Evolutionary conservation across 1,139 yeast species (phyloP).

Genomic region (Diutina ranongensis): DNA sequence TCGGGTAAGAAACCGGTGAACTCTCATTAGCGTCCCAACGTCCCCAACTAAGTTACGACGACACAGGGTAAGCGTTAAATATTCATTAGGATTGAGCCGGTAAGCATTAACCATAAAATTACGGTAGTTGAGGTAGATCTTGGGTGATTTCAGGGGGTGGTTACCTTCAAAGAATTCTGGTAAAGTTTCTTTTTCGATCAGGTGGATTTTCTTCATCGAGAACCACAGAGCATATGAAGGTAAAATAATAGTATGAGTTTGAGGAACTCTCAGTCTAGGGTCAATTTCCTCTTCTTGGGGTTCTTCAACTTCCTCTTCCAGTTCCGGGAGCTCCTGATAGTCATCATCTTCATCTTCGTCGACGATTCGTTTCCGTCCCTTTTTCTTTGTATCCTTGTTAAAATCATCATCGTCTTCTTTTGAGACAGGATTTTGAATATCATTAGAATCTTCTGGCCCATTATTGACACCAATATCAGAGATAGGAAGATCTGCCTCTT

Average conservation of each 20-base stretch:
- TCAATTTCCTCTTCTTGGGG: background rate
- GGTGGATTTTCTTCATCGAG: slow-evolving; percentile 56
- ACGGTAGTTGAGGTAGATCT: slow-evolving; percentile 76
- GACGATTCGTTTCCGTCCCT: slow-evolving; percentile 5
- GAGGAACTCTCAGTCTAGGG: slow-evolving; percentile 18
- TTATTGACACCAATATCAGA: too few species aligned
- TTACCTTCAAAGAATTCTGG: slow-evolving; percentile 82
- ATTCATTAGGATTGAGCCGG: slow-evolving; percentile 86
- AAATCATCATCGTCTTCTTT: background rate
- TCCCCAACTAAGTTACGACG: slow-evolving; percentile 94
- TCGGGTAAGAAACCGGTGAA: slow-evolving; percentile 78
- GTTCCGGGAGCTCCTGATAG: background rate
- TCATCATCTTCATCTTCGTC: background rate
- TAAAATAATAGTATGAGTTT: slow-evolving; percentile 80
- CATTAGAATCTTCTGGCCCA: too few species aligned
- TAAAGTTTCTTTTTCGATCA: slow-evolving; percentile 54
- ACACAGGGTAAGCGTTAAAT: slow-evolving; percentile 84
- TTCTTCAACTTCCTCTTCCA: background rate
- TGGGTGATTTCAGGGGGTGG: slow-evolving; percentile 78
- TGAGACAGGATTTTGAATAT: background rate
- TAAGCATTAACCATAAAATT: slow-evolving; percentile 92
- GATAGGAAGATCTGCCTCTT: too few species aligned
- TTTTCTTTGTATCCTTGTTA: background rate
- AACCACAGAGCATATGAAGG: slow-evolving; percentile 96
- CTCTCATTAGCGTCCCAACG: slow-evolving; percentile 85